Evolutionary conservation across 2,329 filamentous ascomycete genomes (phyloP).

Genomic region (Cytospora schulzeri): DNA sequence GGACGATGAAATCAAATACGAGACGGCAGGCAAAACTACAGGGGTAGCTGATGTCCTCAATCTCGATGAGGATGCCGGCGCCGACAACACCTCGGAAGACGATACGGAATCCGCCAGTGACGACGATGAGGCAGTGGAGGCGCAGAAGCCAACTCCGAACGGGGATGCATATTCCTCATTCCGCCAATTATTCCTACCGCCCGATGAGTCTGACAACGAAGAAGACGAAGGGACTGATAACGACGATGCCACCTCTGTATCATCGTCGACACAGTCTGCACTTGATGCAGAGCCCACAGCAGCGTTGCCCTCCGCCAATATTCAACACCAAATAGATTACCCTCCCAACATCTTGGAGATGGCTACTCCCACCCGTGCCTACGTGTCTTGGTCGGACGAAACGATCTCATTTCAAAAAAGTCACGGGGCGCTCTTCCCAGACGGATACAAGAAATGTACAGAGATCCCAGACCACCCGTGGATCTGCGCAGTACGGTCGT

Average conservation of each 20-base stretch:
- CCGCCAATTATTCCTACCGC: conserved; percentile 21
- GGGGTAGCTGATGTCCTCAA: not conserved
- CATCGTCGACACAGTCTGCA: conserved; percentile 8
- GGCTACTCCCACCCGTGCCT: conserved; percentile 8
- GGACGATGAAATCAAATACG: conserved; percentile 26
- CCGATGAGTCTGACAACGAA: conserved; percentile 16
- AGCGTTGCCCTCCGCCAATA: conserved; percentile 12
- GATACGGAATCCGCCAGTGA: conserved; percentile 17
- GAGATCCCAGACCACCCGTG: conserved; percentile 7
- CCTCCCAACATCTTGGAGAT: conserved; percentile 11
- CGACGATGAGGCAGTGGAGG: conserved; percentile 3
- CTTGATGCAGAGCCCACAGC: conserved; percentile 11
- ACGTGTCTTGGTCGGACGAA: conserved; percentile 10
- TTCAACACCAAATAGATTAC: conserved; percentile 12
- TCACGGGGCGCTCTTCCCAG: conserved; percentile 19
- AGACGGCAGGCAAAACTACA: not conserved
- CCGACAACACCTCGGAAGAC: conserved; percentile 6
- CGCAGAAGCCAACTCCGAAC: not conserved
- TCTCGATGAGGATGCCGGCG: not conserved
- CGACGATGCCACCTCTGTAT: conserved; percentile 5
- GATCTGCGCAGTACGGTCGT: conserved; percentile 23
- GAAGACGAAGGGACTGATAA: conserved; percentile 7
- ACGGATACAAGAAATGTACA: conserved; percentile 16
- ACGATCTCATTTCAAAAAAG: not conserved
- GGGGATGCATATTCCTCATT: not conserved